Conservation (phyloP, 2,329 filamentous ascomycete genomes). For the Pseudocercospora crystallina region DNA sequence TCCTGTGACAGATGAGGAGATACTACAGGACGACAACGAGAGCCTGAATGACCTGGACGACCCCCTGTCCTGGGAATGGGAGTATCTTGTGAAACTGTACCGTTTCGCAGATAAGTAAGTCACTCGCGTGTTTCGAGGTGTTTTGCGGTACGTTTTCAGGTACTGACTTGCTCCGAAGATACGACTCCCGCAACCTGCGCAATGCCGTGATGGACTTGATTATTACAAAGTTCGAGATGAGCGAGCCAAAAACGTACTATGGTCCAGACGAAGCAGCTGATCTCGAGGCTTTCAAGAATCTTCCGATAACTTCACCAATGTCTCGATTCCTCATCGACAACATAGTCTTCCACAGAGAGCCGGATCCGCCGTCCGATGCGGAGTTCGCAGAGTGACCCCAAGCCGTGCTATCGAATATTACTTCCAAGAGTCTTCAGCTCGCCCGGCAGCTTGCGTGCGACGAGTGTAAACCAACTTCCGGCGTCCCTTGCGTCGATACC, state of each 20-base stretch:
- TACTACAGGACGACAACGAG: too few relatives aligned
- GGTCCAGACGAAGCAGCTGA: background rate
- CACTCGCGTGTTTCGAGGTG: background rate
- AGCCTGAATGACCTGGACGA: background rate
- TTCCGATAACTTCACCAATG: background rate
- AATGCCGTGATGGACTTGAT: background rate
- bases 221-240: background rate
- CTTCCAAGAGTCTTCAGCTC: too few relatives aligned
- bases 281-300: background rate
- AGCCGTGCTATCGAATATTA: too few relatives aligned
- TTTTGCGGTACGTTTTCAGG: background rate
- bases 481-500: too few relatives aligned
- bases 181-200: background rate
- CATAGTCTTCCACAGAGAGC: too few relatives aligned
- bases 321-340: too few relatives aligned
- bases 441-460: too few relatives aligned
- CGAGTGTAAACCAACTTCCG: too few relatives aligned
- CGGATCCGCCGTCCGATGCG: too few relatives aligned
- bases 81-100: background rate
- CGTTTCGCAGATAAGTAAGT: background rate
- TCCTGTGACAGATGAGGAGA: background rate
- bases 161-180: too few relatives aligned
- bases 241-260: background rate
- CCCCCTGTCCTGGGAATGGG: background rate
- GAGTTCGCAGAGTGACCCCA: too few relatives aligned